phyloP scores from a whole-genome alignment of 1,139 yeast genomes.

The Blastobotrys proliferans region DNA sequence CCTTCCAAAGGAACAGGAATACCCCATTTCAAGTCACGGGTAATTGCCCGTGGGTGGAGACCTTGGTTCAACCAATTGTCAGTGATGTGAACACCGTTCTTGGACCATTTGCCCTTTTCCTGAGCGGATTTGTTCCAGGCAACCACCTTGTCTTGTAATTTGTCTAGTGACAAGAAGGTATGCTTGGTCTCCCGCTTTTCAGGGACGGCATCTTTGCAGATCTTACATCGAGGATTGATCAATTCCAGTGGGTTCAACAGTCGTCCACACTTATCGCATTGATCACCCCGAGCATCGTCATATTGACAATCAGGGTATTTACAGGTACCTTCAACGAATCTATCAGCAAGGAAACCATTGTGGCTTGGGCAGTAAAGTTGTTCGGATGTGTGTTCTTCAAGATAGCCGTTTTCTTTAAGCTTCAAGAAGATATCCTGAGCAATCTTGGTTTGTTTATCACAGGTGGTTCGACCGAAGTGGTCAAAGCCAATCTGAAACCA shows the following conservation, averaged over 20 bases:
- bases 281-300: conserved; percentile 98
- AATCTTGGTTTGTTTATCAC: conserved; percentile 85
- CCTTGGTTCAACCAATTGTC: conserved; percentile 94
- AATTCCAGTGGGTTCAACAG: conserved; percentile 89
- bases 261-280: conserved; percentile 94
- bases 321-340: conserved; percentile 96
- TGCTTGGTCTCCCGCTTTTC: conserved; percentile 79
- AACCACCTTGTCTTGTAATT: conserved; percentile 68
- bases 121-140: conserved; percentile 71
- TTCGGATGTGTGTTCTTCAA: conserved; percentile 83
- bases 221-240: conserved; percentile 90
- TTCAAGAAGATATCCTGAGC: conserved; percentile 89
- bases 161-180: conserved; percentile 76
- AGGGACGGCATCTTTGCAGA: conserved; percentile 81
- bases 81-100: conserved; percentile 82
- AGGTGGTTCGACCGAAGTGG: conserved; percentile 93
- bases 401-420: conserved; percentile 64
- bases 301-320: conserved; percentile 73
- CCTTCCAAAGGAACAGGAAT: conserved; percentile 87
- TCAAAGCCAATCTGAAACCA: conserved; percentile 97
- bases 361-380: conserved; percentile 91
- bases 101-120: conserved; percentile 81
- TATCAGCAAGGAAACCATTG: conserved; percentile 87
- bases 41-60: conserved; percentile 88
- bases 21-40: conserved; percentile 97